Evolutionary conservation across 768 basidiomycete species (phyloP).

Genomic region (Agaricus sinodeliciosus): DNA sequence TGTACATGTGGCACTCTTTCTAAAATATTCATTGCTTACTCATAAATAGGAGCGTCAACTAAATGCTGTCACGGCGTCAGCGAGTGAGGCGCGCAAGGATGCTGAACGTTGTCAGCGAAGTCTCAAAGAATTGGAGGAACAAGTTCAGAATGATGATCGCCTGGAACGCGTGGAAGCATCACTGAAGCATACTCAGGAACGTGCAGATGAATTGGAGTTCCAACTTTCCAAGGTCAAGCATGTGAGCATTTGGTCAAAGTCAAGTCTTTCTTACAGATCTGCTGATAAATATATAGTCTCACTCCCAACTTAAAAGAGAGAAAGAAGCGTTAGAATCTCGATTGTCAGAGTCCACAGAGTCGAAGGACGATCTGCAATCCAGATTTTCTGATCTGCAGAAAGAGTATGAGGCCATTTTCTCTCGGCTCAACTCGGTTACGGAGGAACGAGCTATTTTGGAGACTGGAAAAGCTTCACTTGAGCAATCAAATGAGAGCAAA

Average conservation of each 20-base stretch:
- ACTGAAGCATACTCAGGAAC: conserved; percentile 73
- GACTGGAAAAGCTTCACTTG: conserved; percentile 44
- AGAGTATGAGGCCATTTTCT: conserved; percentile 29
- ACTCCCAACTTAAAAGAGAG: conserved; percentile 53
- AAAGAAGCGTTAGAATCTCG: conserved; percentile 49
- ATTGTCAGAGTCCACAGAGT: conserved; percentile 31
- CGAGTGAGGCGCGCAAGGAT: conserved; percentile 46
- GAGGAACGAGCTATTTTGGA: conserved; percentile 40
- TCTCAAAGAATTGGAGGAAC: conserved; percentile 71
- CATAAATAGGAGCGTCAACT: conserved; percentile 64
- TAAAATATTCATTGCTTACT: conserved; percentile 13
- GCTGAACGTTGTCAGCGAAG: conserved; percentile 49
- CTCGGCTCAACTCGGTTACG: conserved; percentile 36
- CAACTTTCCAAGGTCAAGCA: conserved; percentile 76
- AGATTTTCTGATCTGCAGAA: conserved; percentile 42
- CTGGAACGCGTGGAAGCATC: conserved; percentile 67
- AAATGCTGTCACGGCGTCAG: conserved; percentile 50
- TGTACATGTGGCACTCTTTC: conserved; percentile 14
- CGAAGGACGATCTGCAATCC: conserved; percentile 40
- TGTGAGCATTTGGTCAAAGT: conserved; percentile 29
- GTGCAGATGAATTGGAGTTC: conserved; percentile 78
- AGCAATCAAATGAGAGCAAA: conserved; percentile 38
- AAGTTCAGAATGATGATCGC: conserved; percentile 79
- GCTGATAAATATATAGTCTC: conserved; percentile 31
- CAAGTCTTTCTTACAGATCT: background rate